These are phyloP conservation scores for Isoetes engelmannii DNA, from an alignment of 83 land plant genomes.

Conservation along the genomic window DNA sequence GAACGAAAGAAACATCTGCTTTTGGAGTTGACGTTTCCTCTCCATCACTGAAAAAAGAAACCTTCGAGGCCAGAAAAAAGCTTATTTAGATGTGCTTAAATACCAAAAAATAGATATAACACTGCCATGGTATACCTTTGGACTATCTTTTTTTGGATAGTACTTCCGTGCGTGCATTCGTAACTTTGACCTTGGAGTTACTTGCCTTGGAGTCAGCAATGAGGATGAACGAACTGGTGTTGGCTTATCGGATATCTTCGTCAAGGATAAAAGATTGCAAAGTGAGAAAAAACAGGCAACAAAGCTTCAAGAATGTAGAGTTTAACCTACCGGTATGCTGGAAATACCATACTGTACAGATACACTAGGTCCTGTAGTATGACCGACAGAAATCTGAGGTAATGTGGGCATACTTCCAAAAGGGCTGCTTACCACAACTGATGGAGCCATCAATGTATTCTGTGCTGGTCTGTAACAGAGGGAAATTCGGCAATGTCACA, in stretches of 20 bases:
- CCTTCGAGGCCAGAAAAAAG: conserved; percentile 25
- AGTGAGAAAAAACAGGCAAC: too few relatives aligned
- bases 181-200: conserved; percentile 66
- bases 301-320: too few relatives aligned
- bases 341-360: conserved; percentile 89
- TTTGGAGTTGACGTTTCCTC: conserved; percentile 60
- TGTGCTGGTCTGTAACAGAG: conserved; percentile 13
- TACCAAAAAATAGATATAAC: too few relatives aligned
- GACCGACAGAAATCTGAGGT: conserved; percentile 86
- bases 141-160: conserved; percentile 65
- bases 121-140: conserved; percentile 37
- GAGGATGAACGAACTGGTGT: conserved; percentile 57
- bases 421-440: conserved; percentile 36
- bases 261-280: too few relatives aligned
- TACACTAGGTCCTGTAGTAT: conserved; percentile 50
- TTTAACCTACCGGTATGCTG: conserved; percentile 67
- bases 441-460: conserved; percentile 9
- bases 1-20: conserved; percentile 62
- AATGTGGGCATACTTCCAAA: conserved; percentile 89
- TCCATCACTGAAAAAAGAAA: conserved; percentile 58
- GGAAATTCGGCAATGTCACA: too few relatives aligned
- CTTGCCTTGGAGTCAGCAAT: conserved; percentile 64
- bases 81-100: neutral
- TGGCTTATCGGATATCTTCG: conserved; percentile 37
- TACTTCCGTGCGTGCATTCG: conserved; percentile 75